Percentiles rank a stretch among this genome's conserved stretches.
phyloP scores from a whole-genome alignment of 208 protist genomes.

The Crithidia bombi region DNA sequence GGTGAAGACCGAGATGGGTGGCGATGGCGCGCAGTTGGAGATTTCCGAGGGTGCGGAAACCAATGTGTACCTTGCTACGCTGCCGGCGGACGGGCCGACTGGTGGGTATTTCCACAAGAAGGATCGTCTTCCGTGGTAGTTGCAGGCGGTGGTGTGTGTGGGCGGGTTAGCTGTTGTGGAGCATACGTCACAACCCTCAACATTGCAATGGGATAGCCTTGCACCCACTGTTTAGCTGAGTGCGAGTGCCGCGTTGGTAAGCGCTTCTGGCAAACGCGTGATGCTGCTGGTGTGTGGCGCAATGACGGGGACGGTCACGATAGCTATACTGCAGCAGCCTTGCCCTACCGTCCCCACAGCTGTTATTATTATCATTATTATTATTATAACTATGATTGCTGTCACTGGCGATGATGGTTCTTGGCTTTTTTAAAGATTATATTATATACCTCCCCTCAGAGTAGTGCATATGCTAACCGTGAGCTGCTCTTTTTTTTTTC shows the following conservation, averaged over 20 bases:
- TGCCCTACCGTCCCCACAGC: not conserved
- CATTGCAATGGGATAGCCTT: not conserved
- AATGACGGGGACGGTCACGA: not conserved
- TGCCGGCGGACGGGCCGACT: constrained; percentile 71
- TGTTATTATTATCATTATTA: constrained; percentile 8
- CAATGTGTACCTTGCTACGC: constrained; percentile 72
- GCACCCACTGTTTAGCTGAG: not conserved
- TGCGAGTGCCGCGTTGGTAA: not conserved
- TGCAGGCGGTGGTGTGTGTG: not conserved
- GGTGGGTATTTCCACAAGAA: constrained; percentile 83
- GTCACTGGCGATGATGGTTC: not conserved
- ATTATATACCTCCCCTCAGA: not conserved
- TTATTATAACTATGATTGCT: not conserved
- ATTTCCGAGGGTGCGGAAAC: constrained; percentile 74
- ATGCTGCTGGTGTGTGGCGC: not conserved
- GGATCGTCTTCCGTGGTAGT: constrained; percentile 67
- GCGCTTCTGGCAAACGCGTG: not conserved
- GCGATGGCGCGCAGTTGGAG: constrained; percentile 43
- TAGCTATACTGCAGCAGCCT: not conserved
- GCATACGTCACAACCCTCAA: not conserved
- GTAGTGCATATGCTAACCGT: not conserved
- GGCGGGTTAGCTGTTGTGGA: too few relatives aligned
- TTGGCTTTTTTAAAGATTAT: constrained; percentile 1
- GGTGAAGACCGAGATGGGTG: constrained; percentile 80
- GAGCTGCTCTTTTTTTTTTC: not conserved